Base-by-base conservation (phyloP, 2,329 filamentous ascomycete genomes). In the Aspergillus quadricinctus region DNA sequence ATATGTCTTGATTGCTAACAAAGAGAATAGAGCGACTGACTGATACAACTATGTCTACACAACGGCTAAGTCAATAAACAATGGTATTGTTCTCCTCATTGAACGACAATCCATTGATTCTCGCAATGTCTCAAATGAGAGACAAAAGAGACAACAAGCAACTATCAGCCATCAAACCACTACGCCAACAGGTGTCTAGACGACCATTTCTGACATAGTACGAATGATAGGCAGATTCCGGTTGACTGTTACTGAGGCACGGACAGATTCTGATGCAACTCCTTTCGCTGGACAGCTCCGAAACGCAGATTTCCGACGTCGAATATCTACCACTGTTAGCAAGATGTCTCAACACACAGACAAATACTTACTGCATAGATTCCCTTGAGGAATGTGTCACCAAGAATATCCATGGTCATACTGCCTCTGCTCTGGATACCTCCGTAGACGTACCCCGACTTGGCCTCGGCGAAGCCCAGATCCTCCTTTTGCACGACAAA, bases 401-500 rank as follows among this genome's bases (percentile, higher is more conserved):
- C 86, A 17, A 86, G 74, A 48, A 89, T 87, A 66, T 88, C 85
- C 63, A 88, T 85, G 2, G 73, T 66, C 68, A 82, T 74, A 52
- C 75, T 72, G 3, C 85, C 85, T 45, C 84, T 79, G 50, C 81
- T 85, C 74, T 89, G 86, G 31, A 89, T 83, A 2, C 83, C 85
- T 5, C 86, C 87, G 65, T 85, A 89, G 64, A 81, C 78, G 69
- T 79, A 80, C 2, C 79, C 81, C 50, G 79, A 75, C 10, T 80
- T 81, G 0, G 79, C 79, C 53, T 80, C 76, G 1, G 83, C 79
- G 60, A 87, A 88, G 1, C 79, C 77, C 10, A 88, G 71, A 64
- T 87, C 84, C 59, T 86, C 82, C 65, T 86, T 85, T 72, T 86
- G 81, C 53, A 88, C 78, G 17, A 77, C 69, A 64, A 87, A 85